Evolutionary conservation across 2,329 filamentous ascomycete genomes (phyloP).

Genomic region (Periconia digitata): DNA sequence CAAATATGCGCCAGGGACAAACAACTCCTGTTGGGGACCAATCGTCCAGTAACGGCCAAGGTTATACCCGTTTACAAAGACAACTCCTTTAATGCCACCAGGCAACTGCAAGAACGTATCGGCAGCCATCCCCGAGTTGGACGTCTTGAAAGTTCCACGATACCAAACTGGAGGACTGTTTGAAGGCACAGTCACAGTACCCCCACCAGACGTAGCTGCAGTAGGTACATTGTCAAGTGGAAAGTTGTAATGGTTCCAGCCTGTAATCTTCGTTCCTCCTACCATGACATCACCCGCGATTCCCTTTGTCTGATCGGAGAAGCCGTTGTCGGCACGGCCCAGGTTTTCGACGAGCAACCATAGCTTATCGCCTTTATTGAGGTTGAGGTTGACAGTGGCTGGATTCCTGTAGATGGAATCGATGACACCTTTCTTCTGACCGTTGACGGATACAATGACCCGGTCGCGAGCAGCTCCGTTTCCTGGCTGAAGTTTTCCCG

Average conservation of each 20-base stretch:
- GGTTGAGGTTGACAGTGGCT: conserved; percentile 39
- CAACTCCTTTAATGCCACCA: conserved; percentile 47
- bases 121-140: conserved; percentile 5
- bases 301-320: conserved; percentile 50
- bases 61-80: conserved; percentile 52
- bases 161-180: conserved; percentile 17
- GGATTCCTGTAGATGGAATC: conserved; percentile 50
- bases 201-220: not conserved
- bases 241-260: conserved; percentile 48
- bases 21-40: conserved; percentile 53
- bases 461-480: conserved; percentile 49
- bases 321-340: conserved; percentile 48
- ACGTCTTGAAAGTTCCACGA: conserved; percentile 16
- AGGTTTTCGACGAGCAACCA: conserved; percentile 54
- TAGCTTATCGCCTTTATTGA: conserved; percentile 46
- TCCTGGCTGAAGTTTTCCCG: conserved; percentile 45
- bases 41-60: conserved; percentile 52
- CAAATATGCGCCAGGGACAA: conserved; percentile 47
- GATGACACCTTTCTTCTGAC: conserved; percentile 46
- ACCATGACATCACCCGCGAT: conserved; percentile 48
- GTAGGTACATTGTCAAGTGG: conserved; percentile 26
- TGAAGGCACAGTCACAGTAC: not conserved
- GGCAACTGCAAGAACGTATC: conserved; percentile 48
- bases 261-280: conserved; percentile 31
- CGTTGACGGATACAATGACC: conserved; percentile 53